Base-by-base conservation (phyloP, 371 early-diverging fungal genomes). In the Haplosporangium sp. region DNA sequence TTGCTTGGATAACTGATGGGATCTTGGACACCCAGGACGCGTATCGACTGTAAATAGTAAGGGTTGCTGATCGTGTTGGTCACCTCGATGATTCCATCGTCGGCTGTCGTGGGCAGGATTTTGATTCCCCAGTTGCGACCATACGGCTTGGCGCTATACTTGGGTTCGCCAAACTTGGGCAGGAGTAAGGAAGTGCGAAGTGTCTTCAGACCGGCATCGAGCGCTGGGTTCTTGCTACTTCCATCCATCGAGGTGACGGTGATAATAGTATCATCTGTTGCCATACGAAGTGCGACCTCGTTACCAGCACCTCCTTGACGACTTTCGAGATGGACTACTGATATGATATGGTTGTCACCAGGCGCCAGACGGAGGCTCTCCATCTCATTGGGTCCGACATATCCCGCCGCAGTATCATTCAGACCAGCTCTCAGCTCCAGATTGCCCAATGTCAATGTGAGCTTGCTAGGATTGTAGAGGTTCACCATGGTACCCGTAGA, bases 401-500 rank as follows among this genome's bases (percentile, higher is more conserved):
- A 40, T 29, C 46, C 48, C 9, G 40, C 58, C 0, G 23, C 18
- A 0, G 54, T 53, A 9, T 50, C 42, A 16, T 64, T 42, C 16
- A 42, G 1, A 3, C 71, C 71, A 13, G 36, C 50, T 0, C 42
- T 47, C 48, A 71, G 20, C 4, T 0, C 36, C 50, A 74, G 10
- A 40, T 67, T 56, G 13, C 74, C 74, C 12, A 69, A 13, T 8
- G 29, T 54, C n/a, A 75, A 42, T 0, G 76, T 69, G 20, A 75
- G 67, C 23, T 53, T 36, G 38, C 66, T 66, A 10, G 76, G 76
- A 42, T 75, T 75, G 45, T 62, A 21, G 16, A 76, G 70, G n/a
- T 59, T 60, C 7, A 70, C 64, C 4, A 56, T 7, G 0, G 40
- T 29, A 5, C 38, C n/a, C 16, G 62, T 20, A 37, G n/a, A 2